These are phyloP conservation scores for Ceratobasidium sp. DNA, from an alignment of 1,284 basidiomycete species.

Conservation along the genomic window DNA sequence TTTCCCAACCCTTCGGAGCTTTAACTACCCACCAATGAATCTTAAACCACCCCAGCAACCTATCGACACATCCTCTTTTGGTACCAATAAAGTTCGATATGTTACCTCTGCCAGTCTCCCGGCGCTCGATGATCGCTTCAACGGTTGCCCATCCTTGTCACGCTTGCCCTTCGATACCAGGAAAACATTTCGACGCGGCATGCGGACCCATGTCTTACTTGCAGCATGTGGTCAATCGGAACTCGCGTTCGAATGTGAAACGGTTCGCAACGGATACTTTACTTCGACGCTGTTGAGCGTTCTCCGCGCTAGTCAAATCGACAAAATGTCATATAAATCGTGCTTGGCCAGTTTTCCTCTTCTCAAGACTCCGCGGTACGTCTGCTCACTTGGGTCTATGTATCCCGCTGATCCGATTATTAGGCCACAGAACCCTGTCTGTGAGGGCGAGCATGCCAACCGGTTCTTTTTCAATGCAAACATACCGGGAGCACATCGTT, in stretches of 20 bases:
- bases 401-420: neutral
- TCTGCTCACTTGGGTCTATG: neutral
- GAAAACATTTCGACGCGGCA: neutral
- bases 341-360: conserved; percentile 49
- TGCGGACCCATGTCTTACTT: conserved; percentile 3
- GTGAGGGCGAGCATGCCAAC: conserved; percentile 57
- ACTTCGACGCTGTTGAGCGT: conserved; percentile 60
- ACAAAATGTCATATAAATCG: conserved; percentile 58
- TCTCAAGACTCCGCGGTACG: neutral
- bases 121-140: neutral
- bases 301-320: conserved; percentile 56
- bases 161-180: neutral
- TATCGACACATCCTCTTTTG: no score
- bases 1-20: neutral
- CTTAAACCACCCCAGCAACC: neutral
- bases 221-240: conserved; percentile 12
- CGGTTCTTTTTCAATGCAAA: conserved; percentile 60
- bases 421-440: conserved; percentile 57
- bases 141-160: neutral
- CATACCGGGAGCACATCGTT: neutral
- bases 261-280: conserved; percentile 56
- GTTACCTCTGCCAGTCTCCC: neutral
- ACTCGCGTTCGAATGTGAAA: conserved; percentile 34
- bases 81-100: neutral
- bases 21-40: neutral